Evolutionary conservation across 2,329 filamentous ascomycete genomes (phyloP), one percentile per base, ranked within the genome.

Genomic region (Microdochium paspali): DNA sequence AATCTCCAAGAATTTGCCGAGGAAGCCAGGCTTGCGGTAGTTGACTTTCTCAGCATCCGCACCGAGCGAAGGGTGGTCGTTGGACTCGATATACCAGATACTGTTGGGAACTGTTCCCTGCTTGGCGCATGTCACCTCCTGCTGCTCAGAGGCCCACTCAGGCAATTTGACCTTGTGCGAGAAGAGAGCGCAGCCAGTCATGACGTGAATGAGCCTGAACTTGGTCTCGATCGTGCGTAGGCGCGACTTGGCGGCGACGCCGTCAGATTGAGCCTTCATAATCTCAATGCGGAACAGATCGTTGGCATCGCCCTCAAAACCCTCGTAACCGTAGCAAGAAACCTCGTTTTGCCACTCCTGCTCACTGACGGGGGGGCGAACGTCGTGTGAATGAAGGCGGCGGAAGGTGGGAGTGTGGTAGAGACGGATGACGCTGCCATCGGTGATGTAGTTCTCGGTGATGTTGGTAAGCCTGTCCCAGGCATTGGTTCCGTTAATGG

Each of bases 121-220:
- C 57, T 84, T 85, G 7, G 93, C 93, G 62, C 93, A 98, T 20
- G 91, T 97, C n/a, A 98, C 93, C 68, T 98, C 93, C 66, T 98
- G 93, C 66, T 98, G 93, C 66, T 97, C 93, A 46, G 85, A 98
- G 44, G 87, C 93, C 93, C 93, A 98, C 2, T 95, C 90, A 3
- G 93, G 93, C 49, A 98, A 83, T 73, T 98, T 98, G 64, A 97
- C 90, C 72, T 96, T 97, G 77, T 98, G 93, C 1, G 91, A 97
- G 74, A 98, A 98, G 23, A 98, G 76, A 12, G 85, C 87, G 62
- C 93, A 98, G 44, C 91, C 90, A 53, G 90, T 95, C 93, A 98
- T 97, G 63, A 95, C 71, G 62, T 98, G 93, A 28, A 97, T 79
- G 42, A 98, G 84, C 62, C 82, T 86, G 73, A 98, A 98, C 71